Conservation (phyloP, 2,329 filamentous ascomycete species). For the Alternaria ethzedia region DNA sequence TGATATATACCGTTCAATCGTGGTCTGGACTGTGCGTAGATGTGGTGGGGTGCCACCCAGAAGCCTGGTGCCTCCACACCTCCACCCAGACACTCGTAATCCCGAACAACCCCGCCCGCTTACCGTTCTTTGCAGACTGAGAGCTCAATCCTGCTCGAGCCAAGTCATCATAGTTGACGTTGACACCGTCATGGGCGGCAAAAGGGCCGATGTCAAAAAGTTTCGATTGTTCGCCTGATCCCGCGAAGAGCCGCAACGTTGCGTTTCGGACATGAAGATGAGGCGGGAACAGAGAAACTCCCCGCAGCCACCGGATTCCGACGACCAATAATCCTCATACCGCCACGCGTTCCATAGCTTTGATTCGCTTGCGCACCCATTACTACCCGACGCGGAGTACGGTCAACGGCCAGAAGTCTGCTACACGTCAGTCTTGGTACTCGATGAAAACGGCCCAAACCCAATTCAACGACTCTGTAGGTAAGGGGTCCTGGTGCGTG, state of each 20-base stretch:
- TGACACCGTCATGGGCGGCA: not conserved
- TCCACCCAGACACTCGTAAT: not conserved
- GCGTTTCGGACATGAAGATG: constrained; percentile 37
- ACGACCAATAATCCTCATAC: constrained; percentile 24
- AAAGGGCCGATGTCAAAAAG: not conserved
- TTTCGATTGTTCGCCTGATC: not conserved
- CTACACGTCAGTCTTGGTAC: constrained; percentile 16
- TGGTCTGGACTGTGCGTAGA: not conserved
- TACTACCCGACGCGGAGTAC: constrained; percentile 30
- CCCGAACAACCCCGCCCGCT: not conserved
- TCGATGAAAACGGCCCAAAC: constrained; percentile 4
- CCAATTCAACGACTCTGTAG: not conserved
- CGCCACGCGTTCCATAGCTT: constrained; percentile 18
- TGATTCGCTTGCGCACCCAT: constrained; percentile 26
- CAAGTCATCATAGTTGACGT: not conserved
- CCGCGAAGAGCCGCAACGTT: not conserved
- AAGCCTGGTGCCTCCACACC: not conserved
- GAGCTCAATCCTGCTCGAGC: not conserved
- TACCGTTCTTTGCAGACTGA: not conserved
- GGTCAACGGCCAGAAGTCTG: not conserved
- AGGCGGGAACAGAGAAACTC: constrained; percentile 15
- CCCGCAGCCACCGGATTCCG: constrained; percentile 24
- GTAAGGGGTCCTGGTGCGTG: constrained; percentile 18
- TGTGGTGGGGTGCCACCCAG: not conserved
- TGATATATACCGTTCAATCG: not conserved